Percentiles rank a stretch among this genome's conserved stretches.
These are phyloP conservation scores for Tolypocladium ovalisporum DNA, from an alignment of 2,329 filamentous ascomycete genomes.

Conservation along the genomic window DNA sequence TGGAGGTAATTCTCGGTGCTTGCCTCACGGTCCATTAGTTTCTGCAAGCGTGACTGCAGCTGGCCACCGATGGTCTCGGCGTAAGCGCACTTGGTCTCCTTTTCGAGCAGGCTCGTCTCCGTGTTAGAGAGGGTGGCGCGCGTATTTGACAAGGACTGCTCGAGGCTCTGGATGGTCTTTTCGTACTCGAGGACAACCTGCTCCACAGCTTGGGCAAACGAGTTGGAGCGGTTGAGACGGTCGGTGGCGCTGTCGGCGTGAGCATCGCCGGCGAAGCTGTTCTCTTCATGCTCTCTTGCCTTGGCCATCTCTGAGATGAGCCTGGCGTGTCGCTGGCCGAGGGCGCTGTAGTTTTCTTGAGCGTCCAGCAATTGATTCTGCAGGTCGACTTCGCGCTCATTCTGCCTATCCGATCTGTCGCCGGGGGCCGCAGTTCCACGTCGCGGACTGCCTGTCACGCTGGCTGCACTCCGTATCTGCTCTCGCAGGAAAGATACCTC, in stretches of 20 bases:
- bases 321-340: conserved; percentile 89
- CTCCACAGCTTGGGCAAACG: conserved; percentile 90
- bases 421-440: conserved; percentile 42
- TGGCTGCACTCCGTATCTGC: conserved; percentile 81
- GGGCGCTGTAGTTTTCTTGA: conserved; percentile 87
- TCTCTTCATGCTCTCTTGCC: conserved; percentile 63
- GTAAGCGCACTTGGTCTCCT: conserved; percentile 87
- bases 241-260: conserved; percentile 73
- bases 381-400: conserved; percentile 77
- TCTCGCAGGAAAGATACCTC: conserved; percentile 91
- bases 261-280: conserved; percentile 42
- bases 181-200: conserved; percentile 96
- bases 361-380: conserved; percentile 88
- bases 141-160: conserved; percentile 83
- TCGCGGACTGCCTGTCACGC: conserved; percentile 45
- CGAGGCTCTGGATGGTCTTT: conserved; percentile 91
- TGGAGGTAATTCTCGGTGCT: conserved; percentile 90
- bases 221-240: conserved; percentile 85
- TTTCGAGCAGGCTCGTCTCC: conserved; percentile 81
- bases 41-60: conserved; percentile 81
- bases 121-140: conserved; percentile 71
- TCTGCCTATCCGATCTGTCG: conserved; percentile 68
- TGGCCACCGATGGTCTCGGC: conserved; percentile 87
- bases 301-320: conserved; percentile 89
- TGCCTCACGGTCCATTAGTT: conserved; percentile 80